Base-by-base conservation (phyloP, 176 grass and related monocot species). In the Cocos nucifera region DNA sequence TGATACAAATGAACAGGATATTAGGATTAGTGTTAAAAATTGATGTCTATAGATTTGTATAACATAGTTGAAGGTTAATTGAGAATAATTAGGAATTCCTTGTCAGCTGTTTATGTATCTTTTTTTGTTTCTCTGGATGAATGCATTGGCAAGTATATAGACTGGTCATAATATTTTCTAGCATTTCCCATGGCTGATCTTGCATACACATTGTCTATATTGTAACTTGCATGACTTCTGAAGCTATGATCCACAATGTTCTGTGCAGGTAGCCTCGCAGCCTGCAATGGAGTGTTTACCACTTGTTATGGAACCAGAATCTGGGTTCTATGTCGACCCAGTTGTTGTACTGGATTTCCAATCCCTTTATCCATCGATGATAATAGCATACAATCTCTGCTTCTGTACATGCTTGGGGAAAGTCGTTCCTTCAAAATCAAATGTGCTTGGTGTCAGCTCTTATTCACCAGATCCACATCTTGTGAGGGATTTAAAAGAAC, bases 301-400 rank as follows among this genome's bases (percentile, higher is more conserved):
- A 8, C 86, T 96, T 70, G 91, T 96, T 70, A 96, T 96, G 91
- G 91, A 96, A 67, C 91, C 91, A 71, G 91, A 96, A 81, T 96
- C 86, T 15, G 80, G 74, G 67, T 96, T 96, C 80, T 96, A 90
- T 74, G 50, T 80, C 17, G 91, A 96, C n/a, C 91, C 90, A 64
- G 83, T 95, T 77, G 74, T 95, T 75, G 78, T 95, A 51, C 70
- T 95, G 80, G 86, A 95, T 80, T 95, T 95, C 64, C 91, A 95
- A 69, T 95, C 91, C 65, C 91, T 96, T 72, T 96, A 96, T 77
- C 91, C 91, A 64, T 90, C 86, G n/a, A 96, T 96, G 91, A 87
- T 90, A 83, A 96, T 96, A 79, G 91, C 91, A 60, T 96, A 96
- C 72, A 96, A 96, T 61, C 69, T 90, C 56, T 96, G 91, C 79